Evolutionary conservation across 225 moss, liverwort and hornwort species (phyloP), one percentile per base, ranked within the genome.

Genomic region (Physcomitrellopsis africana): DNA sequence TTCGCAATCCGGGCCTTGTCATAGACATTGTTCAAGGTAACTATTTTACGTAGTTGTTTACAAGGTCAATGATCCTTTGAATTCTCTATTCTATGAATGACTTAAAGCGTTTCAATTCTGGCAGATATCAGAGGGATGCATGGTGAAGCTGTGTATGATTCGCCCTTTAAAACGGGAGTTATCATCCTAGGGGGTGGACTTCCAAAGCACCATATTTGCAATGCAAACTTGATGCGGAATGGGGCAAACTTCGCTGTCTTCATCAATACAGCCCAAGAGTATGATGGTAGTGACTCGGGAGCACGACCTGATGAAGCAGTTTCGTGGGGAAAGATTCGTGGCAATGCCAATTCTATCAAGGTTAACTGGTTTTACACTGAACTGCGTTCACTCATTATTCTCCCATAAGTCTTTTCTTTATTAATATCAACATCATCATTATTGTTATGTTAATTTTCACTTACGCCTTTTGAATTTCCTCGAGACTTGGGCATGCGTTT

Each of bases 221-320:
- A 95, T 75, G 95, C 99, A n/a, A 99, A 99, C 68, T 87, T 99
- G 83, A 99, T 99, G 95, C 92, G 99, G 13, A 99, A 99, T 41
- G 99, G 99, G 67, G 92, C 99, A 65, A 95, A 99, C 79, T 99
- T 92, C 64, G 99, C 95, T 60, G 99, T 99, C 14, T 95, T 93
- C 59, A 89, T 99, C 47, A 95, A 99, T 60, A 95, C 99, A 54
- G 99, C 95, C 10, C 99, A 95, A 86, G 99, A 99, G 77, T 95
- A 84, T 42, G 99, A 99, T 77, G 99, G 99, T 27, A 95, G 99
- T 73, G 99, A 99, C 67, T 99, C 95, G 8, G 95, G 99, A 41
- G 99, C 99, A 75, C 83, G 95, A 32, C 99, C 99, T 20, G 99
- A 99, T 77, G 99, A 99, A 86, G 99, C 95, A 52, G 85, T 95